These are phyloP conservation scores for Fragilaria radians DNA, from an alignment of 108 stramenopile species.

Conservation along the genomic window DNA sequence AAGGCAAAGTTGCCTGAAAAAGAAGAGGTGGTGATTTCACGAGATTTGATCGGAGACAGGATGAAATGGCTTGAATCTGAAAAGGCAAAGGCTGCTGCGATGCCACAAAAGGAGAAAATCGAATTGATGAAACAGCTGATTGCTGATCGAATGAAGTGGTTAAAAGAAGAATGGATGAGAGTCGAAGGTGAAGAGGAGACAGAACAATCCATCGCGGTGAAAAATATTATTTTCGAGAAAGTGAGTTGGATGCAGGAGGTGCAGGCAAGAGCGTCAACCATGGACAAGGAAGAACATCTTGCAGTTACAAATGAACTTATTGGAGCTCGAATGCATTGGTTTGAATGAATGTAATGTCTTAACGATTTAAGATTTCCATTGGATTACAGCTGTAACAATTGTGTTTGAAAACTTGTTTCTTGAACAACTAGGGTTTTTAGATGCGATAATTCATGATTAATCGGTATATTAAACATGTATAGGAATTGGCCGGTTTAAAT, in stretches of 20 bases:
- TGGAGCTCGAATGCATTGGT: not conserved
- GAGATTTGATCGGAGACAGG: slow-evolving; percentile 1
- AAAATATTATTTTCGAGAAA: slow-evolving; percentile 2
- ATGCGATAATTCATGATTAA: too few relatives aligned
- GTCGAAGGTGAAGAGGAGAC: not conserved
- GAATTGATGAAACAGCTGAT: not conserved
- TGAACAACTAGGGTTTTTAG: too few relatives aligned
- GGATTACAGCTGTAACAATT: too few relatives aligned
- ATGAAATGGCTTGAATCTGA: slow-evolving; percentile 1
- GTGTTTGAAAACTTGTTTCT: too few relatives aligned
- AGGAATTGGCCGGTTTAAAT: too few relatives aligned
- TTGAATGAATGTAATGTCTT: too few relatives aligned
- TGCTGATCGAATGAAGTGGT: slow-evolving; percentile 1
- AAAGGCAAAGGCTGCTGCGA: not conserved
- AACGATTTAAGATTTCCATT: too few relatives aligned
- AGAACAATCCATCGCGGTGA: not conserved
- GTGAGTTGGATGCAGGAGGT: slow-evolving; percentile 2
- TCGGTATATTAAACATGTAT: too few relatives aligned
- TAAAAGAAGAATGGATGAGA: not conserved
- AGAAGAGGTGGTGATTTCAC: slow-evolving; percentile 1
- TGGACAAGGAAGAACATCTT: slow-evolving; percentile 1
- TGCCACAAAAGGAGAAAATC: not conserved
- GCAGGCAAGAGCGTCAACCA: not conserved
- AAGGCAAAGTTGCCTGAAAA: slow-evolving; percentile 1
- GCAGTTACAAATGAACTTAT: not conserved